Percentiles rank a stretch among this genome's conserved stretches.
phyloP scores from a whole-genome alignment of 305 asterid genomes.

The Nicotiana rustica region DNA sequence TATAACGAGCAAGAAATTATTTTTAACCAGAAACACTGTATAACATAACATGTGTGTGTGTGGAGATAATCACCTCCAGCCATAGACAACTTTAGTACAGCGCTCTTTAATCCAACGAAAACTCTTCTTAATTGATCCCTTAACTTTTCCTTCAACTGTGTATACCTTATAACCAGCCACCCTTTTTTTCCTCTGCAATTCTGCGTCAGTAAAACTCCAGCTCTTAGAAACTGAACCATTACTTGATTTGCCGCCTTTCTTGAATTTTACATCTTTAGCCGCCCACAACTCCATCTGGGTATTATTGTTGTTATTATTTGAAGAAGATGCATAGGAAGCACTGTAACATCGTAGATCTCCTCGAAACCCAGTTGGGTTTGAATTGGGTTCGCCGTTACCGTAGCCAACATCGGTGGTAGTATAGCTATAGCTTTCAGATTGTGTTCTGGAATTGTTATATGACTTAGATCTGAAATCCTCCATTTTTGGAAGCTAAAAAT shows the following conservation, averaged over 20 bases:
- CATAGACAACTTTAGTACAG: slow-evolving; percentile 60
- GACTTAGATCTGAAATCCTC: slow-evolving; percentile 73
- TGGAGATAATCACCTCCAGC: slow-evolving; percentile 51
- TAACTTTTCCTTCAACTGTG: slow-evolving; percentile 81
- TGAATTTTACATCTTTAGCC: slow-evolving; percentile 50
- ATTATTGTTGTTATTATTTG: slow-evolving; percentile 31
- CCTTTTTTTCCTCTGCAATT: slow-evolving; percentile 90
- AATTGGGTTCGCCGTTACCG: slow-evolving; percentile 31
- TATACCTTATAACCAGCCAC: slow-evolving; percentile 85
- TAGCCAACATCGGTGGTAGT: background rate
- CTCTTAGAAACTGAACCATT: slow-evolving; percentile 53
- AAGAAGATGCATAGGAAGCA: slow-evolving; percentile 68
- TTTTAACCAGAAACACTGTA: background rate
- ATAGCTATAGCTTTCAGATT: slow-evolving; percentile 40
- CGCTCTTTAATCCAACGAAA: slow-evolving; percentile 79
- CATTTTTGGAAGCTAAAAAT: slow-evolving; percentile 41
- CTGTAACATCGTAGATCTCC: slow-evolving; percentile 84
- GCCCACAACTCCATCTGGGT: slow-evolving; percentile 46
- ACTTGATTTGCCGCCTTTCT: slow-evolving; percentile 73
- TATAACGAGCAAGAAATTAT: background rate
- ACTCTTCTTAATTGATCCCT: slow-evolving; percentile 78
- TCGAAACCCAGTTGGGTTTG: slow-evolving; percentile 65
- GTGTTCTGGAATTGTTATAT: slow-evolving; percentile 43
- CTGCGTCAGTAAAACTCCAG: slow-evolving; percentile 81
- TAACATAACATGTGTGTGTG: background rate